Evolutionary conservation across 1,284 basidiomycete genomes (phyloP).

Genomic region (Cutaneotrichosporon sp.): DNA sequence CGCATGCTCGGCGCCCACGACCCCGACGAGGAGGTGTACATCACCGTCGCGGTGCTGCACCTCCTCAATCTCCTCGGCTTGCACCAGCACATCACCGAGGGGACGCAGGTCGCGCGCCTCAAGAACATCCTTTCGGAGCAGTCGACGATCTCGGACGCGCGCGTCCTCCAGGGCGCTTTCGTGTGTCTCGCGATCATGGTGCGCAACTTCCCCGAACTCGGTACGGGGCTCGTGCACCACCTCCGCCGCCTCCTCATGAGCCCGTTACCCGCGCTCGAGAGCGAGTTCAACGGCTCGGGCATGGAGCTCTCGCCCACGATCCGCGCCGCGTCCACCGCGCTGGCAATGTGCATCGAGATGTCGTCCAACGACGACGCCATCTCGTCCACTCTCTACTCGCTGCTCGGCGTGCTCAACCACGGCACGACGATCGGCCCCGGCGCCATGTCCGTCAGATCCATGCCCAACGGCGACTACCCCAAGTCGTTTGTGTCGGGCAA

Average conservation of each 20-base stretch:
- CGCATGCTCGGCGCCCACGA: constrained; percentile 32
- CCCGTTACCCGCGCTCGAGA: constrained; percentile 83
- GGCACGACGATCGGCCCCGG: constrained; percentile 53
- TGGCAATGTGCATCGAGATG: constrained; percentile 86
- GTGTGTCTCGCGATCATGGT: constrained; percentile 58
- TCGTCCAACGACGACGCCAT: constrained; percentile 86
- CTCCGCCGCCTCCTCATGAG: constrained; percentile 86
- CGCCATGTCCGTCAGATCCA: constrained; percentile 30
- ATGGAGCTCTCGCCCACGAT: constrained; percentile 62
- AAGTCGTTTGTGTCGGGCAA: constrained; percentile 17
- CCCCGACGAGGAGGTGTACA: constrained; percentile 45
- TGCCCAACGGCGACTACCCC: constrained; percentile 16
- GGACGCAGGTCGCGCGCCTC: constrained; percentile 69
- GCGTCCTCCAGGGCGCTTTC: constrained; percentile 47
- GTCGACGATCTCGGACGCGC: constrained; percentile 73
- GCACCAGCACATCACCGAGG: constrained; percentile 69
- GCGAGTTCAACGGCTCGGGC: constrained; percentile 63
- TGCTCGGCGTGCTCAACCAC: constrained; percentile 87
- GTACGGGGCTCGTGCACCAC: constrained; percentile 72
- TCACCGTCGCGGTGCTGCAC: constrained; percentile 59
- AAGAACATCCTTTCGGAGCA: constrained; percentile 76
- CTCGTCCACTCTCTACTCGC: constrained; percentile 93
- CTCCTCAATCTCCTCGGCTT: constrained; percentile 80
- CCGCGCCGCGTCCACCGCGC: constrained; percentile 80
- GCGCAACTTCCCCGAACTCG: constrained; percentile 79